Evolutionary conservation across 208 protist species (phyloP).

Genomic region (Novymonas esmeraldas): DNA sequence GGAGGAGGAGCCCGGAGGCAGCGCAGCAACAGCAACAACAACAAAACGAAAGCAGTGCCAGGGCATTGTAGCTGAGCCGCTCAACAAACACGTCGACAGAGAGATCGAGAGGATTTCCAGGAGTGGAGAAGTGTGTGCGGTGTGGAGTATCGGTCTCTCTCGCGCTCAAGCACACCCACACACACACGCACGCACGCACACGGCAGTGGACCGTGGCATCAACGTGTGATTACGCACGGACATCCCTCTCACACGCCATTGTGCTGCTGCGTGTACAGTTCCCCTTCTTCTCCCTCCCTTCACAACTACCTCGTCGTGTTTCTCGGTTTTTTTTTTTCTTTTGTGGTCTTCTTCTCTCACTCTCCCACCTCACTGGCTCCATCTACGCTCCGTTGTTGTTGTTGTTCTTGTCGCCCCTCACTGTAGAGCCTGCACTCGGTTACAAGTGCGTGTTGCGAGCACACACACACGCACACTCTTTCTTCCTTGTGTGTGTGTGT

Average conservation of each 20-base stretch:
- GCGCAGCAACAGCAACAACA: too few relatives aligned
- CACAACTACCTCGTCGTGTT: not conserved
- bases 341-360: not conserved
- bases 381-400: not conserved
- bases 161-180: not conserved
- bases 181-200: not conserved
- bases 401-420: not conserved
- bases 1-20: too few relatives aligned
- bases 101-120: too few relatives aligned
- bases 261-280: not conserved
- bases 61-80: too few relatives aligned
- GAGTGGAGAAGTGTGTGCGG: too few relatives aligned
- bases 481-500: not conserved
- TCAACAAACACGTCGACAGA: too few relatives aligned
- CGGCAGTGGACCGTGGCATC: too few relatives aligned
- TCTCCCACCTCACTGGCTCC: too few relatives aligned
- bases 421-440: not conserved
- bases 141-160: too few relatives aligned
- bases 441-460: not conserved
- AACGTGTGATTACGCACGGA: not conserved
- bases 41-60: too few relatives aligned
- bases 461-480: too few relatives aligned
- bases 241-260: slow-evolving; percentile 1
- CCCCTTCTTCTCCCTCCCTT: not conserved
- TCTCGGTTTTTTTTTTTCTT: not conserved